Evolutionary conservation across 768 basidiomycete genomes (phyloP), one percentile per base, ranked within the genome.

Genomic region (Nevesoporus exiguus): DNA sequence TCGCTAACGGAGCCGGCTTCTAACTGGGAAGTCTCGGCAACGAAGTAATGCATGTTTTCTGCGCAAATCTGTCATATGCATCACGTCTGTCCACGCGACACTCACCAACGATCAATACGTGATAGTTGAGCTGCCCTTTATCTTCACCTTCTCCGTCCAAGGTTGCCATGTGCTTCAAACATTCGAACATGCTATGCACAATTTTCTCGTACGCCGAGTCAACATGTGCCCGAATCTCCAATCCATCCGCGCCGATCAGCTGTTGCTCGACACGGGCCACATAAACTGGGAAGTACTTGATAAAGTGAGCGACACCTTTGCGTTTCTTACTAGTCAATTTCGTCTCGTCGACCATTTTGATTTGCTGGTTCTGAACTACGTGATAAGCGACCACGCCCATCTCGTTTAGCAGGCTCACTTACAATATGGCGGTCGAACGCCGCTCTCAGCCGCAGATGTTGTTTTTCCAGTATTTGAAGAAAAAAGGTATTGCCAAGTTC

Each of bases 41-140:
- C 81, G 66, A 97, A 96, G 65, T 89, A 86, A 59, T 95, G 90
- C 94, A 96, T 97, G 67, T 98, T 98, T 72, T 97, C 96, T 98
- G 66, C 2, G 27, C 22, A 52, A 22, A 34, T 39, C 29, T 22
- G 29, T 57, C 53, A 54, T n/a, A 24, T 25, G 2, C 61, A 39
- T 46, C 36, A 17, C 7, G 2, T 33, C 14, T 37, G 7, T 13
- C 27, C 27, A 14, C n/a, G 9, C 13, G 4, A 8, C 31, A 70
- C 88, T 63, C 64, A 95, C 96, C 96, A 52, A 98, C 88, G 56
- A 98, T 77, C 64, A 96, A 88, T 61, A 98, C 92, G 66, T 97
- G 93, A 60, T 93, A 97, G 70, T 98, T 98, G 49, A 98, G 79
- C 66, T 96, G 93, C 0, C 94, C 94, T 71, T 98, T 98, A 70